These are phyloP conservation scores for Saccharomyces hybrid DNA, from an alignment of 1,139 yeast species.

Conservation along the genomic window DNA sequence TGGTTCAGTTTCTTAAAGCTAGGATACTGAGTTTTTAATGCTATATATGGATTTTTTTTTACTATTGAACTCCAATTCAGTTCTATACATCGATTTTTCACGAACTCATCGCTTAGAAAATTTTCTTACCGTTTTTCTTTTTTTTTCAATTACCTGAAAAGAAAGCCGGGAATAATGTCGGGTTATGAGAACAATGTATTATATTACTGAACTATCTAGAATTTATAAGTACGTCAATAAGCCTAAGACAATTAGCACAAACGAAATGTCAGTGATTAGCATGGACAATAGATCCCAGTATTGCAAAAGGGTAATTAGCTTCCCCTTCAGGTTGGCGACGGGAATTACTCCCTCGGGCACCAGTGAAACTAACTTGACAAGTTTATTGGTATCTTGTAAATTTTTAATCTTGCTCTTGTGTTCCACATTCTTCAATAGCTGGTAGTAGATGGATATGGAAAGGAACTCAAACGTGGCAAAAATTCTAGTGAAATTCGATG, in stretches of 20 bases:
- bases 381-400: constrained; percentile 23
- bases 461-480: constrained; percentile 34
- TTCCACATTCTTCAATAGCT: constrained; percentile 27
- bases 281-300: constrained; percentile 37
- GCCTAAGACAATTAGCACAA: constrained; percentile 36
- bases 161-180: not conserved
- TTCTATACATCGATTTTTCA: constrained; percentile 4
- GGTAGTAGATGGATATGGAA: constrained; percentile 31
- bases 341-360: constrained; percentile 32
- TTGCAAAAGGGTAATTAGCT: constrained; percentile 25
- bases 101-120: constrained; percentile 1
- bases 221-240: constrained; percentile 22
- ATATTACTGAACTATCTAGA: not conserved
- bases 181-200: constrained; percentile 7
- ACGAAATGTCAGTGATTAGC: constrained; percentile 36
- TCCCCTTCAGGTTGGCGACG: constrained; percentile 24
- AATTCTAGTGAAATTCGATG: constrained; percentile 34
- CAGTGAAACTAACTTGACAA: constrained; percentile 25
- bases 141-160: not conserved
- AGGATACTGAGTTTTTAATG: not conserved
- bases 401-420: constrained; percentile 22
- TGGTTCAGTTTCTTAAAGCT: constrained; percentile 4
- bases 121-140: not conserved
- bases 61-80: constrained; percentile 1
- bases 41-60: not conserved